A percentile compares a stretch with the other conserved stretches of the same genome.
These are phyloP conservation scores for Moniliophthora roreri DNA, from an alignment of 1,284 basidiomycete genomes.

Conservation along the genomic window DNA sequence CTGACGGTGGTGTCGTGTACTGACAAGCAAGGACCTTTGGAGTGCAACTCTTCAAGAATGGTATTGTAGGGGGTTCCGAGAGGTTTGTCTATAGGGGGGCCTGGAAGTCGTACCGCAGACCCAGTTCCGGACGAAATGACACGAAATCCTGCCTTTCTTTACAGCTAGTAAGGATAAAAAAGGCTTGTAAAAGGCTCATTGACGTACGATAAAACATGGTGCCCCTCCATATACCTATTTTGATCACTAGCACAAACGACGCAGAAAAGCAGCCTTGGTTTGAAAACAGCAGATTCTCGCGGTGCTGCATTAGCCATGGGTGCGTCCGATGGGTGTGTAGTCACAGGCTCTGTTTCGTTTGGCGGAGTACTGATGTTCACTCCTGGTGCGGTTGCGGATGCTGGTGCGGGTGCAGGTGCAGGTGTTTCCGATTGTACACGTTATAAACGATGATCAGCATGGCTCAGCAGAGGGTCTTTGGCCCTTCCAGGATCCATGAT, in stretches of 20 bases:
- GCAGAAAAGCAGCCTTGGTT: conserved; percentile 83
- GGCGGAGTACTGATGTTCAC: conserved; percentile 2
- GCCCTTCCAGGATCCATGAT: conserved; percentile 77
- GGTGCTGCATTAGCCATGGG: neutral
- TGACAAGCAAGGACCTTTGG: conserved; percentile 85
- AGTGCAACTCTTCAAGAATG: conserved; percentile 91
- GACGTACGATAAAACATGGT: conserved; percentile 79
- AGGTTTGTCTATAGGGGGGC: conserved; percentile 95
- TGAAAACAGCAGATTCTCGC: conserved; percentile 37
- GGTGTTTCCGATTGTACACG: conserved; percentile 44
- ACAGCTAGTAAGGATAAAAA: conserved; percentile 11
- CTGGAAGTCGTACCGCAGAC: conserved; percentile 94
- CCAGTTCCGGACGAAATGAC: conserved; percentile 97
- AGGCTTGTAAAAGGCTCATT: conserved; percentile 31
- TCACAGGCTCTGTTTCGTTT: neutral
- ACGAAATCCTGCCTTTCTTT: conserved; percentile 87
- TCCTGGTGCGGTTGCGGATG: no score
- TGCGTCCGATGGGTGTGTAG: neutral
- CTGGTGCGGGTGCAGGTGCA: conserved; percentile 36
- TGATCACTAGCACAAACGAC: conserved; percentile 99
- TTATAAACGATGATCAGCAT: conserved; percentile 66
- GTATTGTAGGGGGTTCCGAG: conserved; percentile 99
- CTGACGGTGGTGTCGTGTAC: no score
- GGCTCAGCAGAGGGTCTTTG: conserved; percentile 74
- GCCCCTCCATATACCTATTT: conserved; percentile 99